Base-by-base conservation (phyloP, 2,329 filamentous ascomycete genomes). In the Colletotrichum spaethianum region DNA sequence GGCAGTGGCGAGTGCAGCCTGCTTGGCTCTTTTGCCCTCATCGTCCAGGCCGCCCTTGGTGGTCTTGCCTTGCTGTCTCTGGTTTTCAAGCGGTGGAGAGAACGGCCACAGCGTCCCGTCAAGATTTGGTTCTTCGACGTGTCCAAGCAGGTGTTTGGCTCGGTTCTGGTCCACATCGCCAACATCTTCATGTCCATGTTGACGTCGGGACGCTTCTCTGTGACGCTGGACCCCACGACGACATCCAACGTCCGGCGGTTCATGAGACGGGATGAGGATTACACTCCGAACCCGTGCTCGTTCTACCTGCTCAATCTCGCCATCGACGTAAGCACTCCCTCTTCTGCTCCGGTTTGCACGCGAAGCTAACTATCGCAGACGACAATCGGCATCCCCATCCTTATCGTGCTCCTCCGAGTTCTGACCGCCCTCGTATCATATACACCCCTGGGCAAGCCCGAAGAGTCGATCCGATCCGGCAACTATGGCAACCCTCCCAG, bases 111-210 rank as follows among this genome's bases (percentile, higher is more conserved):
- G 81, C 90, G 96, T 67, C 96, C 96, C 1, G 80, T 98, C 79
- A 97, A 97, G 87, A 95, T 99, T 75, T 99, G 96, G 96, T 95
- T 94, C 82, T 99, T 98, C 81, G 96, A 99, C 80, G 96, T 92
- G 31, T 97, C 94, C 40, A 99, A 99, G 86, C 96, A 99, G 86
- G 94, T 99, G 65, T 93, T 98, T 78, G 96, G 96, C 28, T 97
- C 95, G 38, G 92, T 95, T 56, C 88, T 99, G 81, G 91, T 98
- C 42, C 96, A 99, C 83, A 87, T 96, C 55, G 94, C 95, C 76
- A 99, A 99, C 80, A 88, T 99, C 64, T 91, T 98, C 82, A 97
- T 99, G 93, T 97, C 94, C 57, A 94, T 98, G 93, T 88, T 99
- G 76, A 97, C 94, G 1, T 96, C 94, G 66, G 95, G 95, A 3